Conservation (phyloP, 805 yeast species). For the Saccharomycopsis olivae region DNA sequence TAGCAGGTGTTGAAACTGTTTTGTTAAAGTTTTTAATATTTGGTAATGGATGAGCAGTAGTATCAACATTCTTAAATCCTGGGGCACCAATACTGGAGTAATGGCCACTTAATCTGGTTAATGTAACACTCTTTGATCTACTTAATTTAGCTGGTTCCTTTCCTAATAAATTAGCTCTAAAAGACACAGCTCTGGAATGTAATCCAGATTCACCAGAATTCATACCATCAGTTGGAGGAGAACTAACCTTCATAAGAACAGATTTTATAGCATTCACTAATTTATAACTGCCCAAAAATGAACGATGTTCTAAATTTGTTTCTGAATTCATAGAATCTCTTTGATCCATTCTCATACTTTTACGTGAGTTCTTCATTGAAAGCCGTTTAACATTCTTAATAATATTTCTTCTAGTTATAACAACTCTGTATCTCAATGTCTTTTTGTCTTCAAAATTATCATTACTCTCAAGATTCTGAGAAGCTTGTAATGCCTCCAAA, state of each 20-base stretch:
- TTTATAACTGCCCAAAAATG: constrained; percentile 10
- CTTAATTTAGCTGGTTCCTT: constrained; percentile 5
- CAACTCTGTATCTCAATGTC: constrained; percentile 15
- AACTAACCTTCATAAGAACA: constrained; percentile 7
- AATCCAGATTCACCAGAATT: not conserved
- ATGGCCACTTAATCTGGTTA: constrained; percentile 16
- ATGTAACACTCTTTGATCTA: constrained; percentile 8
- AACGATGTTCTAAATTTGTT: constrained; percentile 1
- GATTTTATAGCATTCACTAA: constrained; percentile 10
- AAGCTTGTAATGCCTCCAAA: not conserved
- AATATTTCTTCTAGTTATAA: constrained; percentile 13
- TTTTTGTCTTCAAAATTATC: constrained; percentile 3
- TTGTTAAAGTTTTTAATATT: not conserved
- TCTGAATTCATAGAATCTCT: not conserved
- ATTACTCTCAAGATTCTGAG: not conserved
- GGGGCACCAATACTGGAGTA: not conserved
- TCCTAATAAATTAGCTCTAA: not conserved
- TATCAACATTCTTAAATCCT: not conserved
- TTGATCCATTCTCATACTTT: not conserved
- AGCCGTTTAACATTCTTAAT: constrained; percentile 15
- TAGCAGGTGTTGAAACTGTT: not conserved
- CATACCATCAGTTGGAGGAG: not conserved
- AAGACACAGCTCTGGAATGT: not conserved
- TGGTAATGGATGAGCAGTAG: not conserved
- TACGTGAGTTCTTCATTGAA: constrained; percentile 5